A percentile compares a stretch with the other conserved stretches of the same genome.
Evolutionary conservation across 768 basidiomycete genomes (phyloP).

Genomic region (Agrocybe pediades): DNA sequence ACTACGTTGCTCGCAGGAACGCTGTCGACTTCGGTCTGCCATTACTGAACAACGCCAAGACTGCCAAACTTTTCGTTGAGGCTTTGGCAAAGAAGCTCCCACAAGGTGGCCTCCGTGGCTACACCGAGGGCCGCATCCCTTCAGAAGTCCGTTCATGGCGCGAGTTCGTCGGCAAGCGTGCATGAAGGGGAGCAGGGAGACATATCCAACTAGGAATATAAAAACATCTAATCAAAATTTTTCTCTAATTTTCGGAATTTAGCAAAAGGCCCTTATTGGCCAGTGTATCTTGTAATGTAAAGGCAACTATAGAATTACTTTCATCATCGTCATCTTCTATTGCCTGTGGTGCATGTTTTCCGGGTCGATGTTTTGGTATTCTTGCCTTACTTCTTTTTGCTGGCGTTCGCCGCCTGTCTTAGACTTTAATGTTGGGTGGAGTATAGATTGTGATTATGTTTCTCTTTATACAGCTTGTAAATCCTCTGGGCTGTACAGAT

Average conservation of each 20-base stretch:
- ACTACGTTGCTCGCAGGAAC: slow-evolving; percentile 95
- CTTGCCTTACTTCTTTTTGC: background rate
- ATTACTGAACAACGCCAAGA: slow-evolving; percentile 86
- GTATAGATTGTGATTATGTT: background rate
- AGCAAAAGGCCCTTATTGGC: slow-evolving; percentile 5
- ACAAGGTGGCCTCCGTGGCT: slow-evolving; percentile 72
- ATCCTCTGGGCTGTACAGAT: slow-evolving; percentile 54
- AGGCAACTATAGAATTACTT: background rate
- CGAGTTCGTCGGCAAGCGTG: slow-evolving; percentile 79
- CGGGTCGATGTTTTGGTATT: background rate
- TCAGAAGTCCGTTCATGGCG: slow-evolving; percentile 91
- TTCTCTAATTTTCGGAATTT: slow-evolving; percentile 15
- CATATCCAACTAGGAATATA: background rate
- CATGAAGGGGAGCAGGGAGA: slow-evolving; percentile 35
- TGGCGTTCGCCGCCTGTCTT: too few relatives aligned
- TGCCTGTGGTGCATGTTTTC: background rate
- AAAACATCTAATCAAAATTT: background rate
- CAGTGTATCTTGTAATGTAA: slow-evolving; percentile 18
- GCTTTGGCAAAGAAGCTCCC: slow-evolving; percentile 84
- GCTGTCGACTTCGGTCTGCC: slow-evolving; percentile 96
- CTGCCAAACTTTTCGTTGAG: slow-evolving; percentile 90
- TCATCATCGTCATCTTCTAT: background rate
- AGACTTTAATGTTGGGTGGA: too few relatives aligned
- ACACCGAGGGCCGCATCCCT: slow-evolving; percentile 87
- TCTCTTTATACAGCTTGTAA: slow-evolving; percentile 17